Base-by-base conservation (phyloP, 1,284 basidiomycete genomes). In the Amylostereum chailletii region DNA sequence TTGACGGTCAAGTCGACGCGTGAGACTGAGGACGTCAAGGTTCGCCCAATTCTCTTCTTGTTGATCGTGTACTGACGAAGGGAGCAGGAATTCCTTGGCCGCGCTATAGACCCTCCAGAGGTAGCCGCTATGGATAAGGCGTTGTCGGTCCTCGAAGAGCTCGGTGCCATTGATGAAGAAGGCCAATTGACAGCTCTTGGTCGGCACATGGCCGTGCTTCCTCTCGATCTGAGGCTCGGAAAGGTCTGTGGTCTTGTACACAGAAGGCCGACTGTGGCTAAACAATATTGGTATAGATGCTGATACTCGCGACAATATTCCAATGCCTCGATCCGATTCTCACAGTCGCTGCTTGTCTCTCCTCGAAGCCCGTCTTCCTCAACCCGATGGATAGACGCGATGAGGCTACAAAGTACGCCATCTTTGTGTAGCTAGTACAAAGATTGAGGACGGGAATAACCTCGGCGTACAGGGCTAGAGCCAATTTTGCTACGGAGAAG, bases 171-270 rank as follows among this genome's bases (percentile, higher is more conserved):
- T 26, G 74, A 79, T 52, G 64, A 71, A 11, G 71, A 81, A 34
- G 80, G 78, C 2, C 74, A 73, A 44, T 64, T 96, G 45, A 96
- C 93, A 0, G 81, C 93, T 5, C 71, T 97, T 2, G 94, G 94
- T 2, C 73, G 79, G 55, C 84, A 95, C 65, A 79, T 95, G 62
- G 87, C 88, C 3, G 77, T 84, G 65, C 74, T 97, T 32, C 94
- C 94, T 1, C 72, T 96, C 30, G 94, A 97, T 66, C 69, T 96
- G n/a, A 77, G 91, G 43, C 74, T 97, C 26, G 90, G 82, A 36
- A 97, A 97, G 73, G 83, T 88, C 50, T 33, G 58, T 4, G n/a
- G 32, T 9, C n/a, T 26, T 11, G n/a, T 31, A 27, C 34, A 45
- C 38, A 47, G 9, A 29, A 27, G 5, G 43, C 4, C 32, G 37